Evolutionary conservation across 305 asterid genomes (phyloP).

Genomic region (Fraxinus paxiana): DNA sequence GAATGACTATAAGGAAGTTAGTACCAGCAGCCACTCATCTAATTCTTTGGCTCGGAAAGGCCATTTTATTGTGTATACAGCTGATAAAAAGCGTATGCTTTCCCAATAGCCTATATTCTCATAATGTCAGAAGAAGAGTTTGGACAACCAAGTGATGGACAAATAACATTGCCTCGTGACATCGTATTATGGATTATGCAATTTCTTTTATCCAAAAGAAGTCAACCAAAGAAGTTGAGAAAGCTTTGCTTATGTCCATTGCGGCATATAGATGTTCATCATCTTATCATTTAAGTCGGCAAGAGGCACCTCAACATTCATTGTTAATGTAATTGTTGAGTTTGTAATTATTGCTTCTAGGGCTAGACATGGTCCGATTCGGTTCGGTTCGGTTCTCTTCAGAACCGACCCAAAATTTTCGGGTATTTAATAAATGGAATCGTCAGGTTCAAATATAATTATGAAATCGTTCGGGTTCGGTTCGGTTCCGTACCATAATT

Average conservation of each 20-base stretch:
- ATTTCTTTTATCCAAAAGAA: conserved; percentile 19
- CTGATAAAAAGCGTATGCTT: conserved; percentile 24
- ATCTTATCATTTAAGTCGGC: neutral
- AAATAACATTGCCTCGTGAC: conserved; percentile 35
- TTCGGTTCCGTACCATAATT: too few relatives aligned
- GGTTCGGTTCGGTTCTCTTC: too few relatives aligned
- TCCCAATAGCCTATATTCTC: conserved; percentile 29
- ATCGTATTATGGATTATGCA: conserved; percentile 22
- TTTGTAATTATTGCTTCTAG: neutral
- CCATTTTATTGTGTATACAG: conserved; percentile 34
- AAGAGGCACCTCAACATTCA: neutral
- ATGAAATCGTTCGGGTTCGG: too few relatives aligned
- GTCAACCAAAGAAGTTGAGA: conserved; percentile 24
- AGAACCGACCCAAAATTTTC: too few relatives aligned
- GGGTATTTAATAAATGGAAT: too few relatives aligned
- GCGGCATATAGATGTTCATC: neutral
- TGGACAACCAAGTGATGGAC: conserved; percentile 32
- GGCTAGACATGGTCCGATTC: too few relatives aligned
- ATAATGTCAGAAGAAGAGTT: conserved; percentile 39
- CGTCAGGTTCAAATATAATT: too few relatives aligned
- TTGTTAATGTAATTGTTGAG: neutral
- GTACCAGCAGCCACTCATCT: neutral
- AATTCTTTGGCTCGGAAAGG: conserved; percentile 26
- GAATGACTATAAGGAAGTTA: neutral
- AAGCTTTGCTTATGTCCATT: neutral